Base-by-base conservation (phyloP, 2,329 filamentous ascomycete species). In the Colletotrichum melonis region DNA sequence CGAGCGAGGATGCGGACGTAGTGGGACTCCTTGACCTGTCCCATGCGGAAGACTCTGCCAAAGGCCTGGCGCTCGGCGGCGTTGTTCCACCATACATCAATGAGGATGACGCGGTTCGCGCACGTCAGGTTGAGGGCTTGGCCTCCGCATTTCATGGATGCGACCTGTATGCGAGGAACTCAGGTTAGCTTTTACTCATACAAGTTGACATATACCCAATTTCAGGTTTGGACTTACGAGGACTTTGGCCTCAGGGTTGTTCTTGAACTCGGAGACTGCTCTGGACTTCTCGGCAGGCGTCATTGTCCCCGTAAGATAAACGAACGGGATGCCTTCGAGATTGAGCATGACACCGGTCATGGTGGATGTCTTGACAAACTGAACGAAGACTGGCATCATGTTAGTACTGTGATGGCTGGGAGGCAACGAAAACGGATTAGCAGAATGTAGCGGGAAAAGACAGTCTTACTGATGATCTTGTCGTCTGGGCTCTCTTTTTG, bases 41-140 rank as follows among this genome's bases (percentile, higher is more conserved):
- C 92, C 2, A 92, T 90, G 5, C 93, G 87, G 76, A 88, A 89
- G 0, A 94, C 88, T 0, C 93, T 88, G 1, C 83, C 83, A 52
- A 87, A 87, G 0, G 89, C 91, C 76, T 94, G 93, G n/a, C 90
- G 82, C 76, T 94, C 91, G 0, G 85, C 80, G 0, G 86, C 84
- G 1, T 80, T 80, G 69, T 94, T 94, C 90, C 90, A 94, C 88
- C 89, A 91, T 0, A 84, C 81, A 38, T 92, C 89, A 0, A 89
- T 64, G 0, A 88, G 81, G 24, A 91, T 89, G 26, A 90, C 87
- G 4, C 88, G 85, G 60, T 89, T 90, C 1, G 85, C 86, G 2
- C 74, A 79, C 0, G 78, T 82, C 0, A 88, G 71, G 54, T 88
- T 87, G 64, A 85, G 82, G 30, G 80, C 82, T 14, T 84, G 80